Percentiles rank a stretch among this genome's conserved stretches.
Evolutionary conservation across 73 alveolate species (phyloP).

Genomic region (Paramecium pentaurelia): DNA sequence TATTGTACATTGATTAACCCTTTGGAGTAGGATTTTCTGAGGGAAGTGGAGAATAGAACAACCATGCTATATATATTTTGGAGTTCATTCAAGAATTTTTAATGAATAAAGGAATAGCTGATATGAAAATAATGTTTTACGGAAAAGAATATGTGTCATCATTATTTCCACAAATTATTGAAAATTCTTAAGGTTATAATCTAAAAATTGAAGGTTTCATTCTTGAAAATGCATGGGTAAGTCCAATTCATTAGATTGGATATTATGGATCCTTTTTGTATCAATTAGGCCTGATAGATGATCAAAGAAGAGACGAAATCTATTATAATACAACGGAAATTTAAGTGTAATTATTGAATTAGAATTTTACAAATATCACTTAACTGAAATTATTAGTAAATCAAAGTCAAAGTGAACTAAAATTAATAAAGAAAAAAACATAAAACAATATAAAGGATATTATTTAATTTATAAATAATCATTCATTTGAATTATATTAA

Average conservation of each 20-base stretch:
- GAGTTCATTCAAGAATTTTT: neutral
- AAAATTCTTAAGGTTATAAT: neutral
- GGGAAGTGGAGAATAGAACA: neutral
- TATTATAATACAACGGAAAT: neutral
- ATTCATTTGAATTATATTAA: neutral
- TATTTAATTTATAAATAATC: neutral
- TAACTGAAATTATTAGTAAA: neutral
- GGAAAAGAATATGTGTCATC: neutral
- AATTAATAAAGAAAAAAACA: neutral
- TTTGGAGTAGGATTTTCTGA: neutral
- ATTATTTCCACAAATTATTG: neutral
- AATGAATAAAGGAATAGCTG: neutral
- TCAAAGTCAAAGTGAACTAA: neutral
- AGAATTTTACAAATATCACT: neutral
- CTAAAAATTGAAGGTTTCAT: neutral
- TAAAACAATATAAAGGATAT: neutral
- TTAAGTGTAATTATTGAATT: neutral
- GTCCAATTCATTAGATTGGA: constrained; percentile 8
- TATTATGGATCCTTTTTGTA: neutral
- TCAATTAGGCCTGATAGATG: neutral
- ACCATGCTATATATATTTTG: neutral
- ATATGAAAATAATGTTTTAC: neutral
- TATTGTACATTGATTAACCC: neutral
- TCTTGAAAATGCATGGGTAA: neutral
- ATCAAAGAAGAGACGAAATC: neutral